Conservation (phyloP, 176 grass and related monocot species). For the Musa acuminata region DNA sequence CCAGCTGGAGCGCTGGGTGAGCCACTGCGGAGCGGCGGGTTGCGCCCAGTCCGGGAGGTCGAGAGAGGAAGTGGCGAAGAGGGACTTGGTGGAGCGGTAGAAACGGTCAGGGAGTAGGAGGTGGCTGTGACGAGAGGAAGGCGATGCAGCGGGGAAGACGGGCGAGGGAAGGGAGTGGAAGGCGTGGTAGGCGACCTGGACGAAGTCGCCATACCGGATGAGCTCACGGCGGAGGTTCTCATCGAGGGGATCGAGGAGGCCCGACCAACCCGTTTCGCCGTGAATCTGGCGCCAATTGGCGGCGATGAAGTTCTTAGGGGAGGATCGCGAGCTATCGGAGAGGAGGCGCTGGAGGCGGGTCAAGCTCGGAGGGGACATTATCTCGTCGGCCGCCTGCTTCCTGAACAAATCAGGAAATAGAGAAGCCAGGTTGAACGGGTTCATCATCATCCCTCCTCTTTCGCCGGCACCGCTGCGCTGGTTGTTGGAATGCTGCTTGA, state of each 20-base stretch:
- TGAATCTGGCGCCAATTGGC: slow-evolving; percentile 56
- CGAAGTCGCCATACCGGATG: slow-evolving; percentile 74
- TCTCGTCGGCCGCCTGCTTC: slow-evolving; percentile 40
- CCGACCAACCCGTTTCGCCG: slow-evolving; percentile 46
- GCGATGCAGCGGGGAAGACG: slow-evolving; percentile 2
- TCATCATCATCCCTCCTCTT: slow-evolving; percentile 1
- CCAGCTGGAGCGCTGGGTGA: slow-evolving; percentile 83
- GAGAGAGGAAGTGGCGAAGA: slow-evolving; percentile 71
- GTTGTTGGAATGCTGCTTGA: background rate
- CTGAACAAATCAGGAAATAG: slow-evolving; percentile 39
- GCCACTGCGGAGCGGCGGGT: slow-evolving; percentile 53
- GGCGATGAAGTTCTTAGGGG: slow-evolving; percentile 52
- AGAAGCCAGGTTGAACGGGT: slow-evolving; percentile 36
- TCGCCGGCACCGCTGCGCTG: slow-evolving; percentile 30
- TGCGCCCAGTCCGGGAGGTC: slow-evolving; percentile 58
- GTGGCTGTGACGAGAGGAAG: slow-evolving; percentile 28
- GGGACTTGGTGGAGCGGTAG: slow-evolving; percentile 67
- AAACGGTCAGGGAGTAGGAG: slow-evolving; percentile 72
- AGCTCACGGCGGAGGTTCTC: slow-evolving; percentile 86
- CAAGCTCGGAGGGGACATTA: slow-evolving; percentile 79
- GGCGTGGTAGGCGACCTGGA: slow-evolving; percentile 65
- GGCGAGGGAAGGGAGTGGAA: slow-evolving; percentile 72
- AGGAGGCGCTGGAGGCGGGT: slow-evolving; percentile 80
- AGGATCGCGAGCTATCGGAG: slow-evolving; percentile 51
- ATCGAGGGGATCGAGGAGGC: slow-evolving; percentile 72